A percentile compares a stretch with the other conserved stretches of the same genome.
phyloP scores from a whole-genome alignment of 2,329 filamentous ascomycete species.

The Aspergillus sp. region DNA sequence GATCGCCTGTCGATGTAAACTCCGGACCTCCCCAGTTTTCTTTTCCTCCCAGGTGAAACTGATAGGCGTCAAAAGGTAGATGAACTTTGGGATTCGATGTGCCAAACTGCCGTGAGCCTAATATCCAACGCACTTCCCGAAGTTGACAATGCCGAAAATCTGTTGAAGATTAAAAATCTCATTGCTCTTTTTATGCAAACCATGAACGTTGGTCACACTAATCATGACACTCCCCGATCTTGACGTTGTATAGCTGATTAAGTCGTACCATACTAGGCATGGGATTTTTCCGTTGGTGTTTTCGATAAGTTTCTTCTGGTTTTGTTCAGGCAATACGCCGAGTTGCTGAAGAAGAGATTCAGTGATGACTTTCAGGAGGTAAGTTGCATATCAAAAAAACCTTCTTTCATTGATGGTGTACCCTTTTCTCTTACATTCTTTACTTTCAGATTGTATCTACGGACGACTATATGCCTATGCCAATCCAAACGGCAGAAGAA shows the following conservation, averaged over 20 bases:
- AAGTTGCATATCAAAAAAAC: slow-evolving; percentile 10
- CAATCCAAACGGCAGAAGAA: slow-evolving; percentile 83
- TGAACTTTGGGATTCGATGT: slow-evolving; percentile 98
- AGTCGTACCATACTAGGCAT: slow-evolving; percentile 57
- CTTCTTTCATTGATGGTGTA: background rate
- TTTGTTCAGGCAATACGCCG: slow-evolving; percentile 90
- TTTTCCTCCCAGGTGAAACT: slow-evolving; percentile 1
- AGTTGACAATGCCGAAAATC: slow-evolving; percentile 82
- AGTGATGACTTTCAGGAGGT: slow-evolving; percentile 95
- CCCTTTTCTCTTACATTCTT: background rate
- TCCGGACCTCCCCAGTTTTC: background rate
- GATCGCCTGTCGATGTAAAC: slow-evolving; percentile 74
- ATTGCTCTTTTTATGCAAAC: slow-evolving; percentile 95
- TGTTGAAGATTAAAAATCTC: slow-evolving; percentile 93
- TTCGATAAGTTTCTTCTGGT: slow-evolving; percentile 84
- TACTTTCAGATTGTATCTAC: slow-evolving; percentile 65
- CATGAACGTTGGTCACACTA: slow-evolving; percentile 70
- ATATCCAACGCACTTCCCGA: slow-evolving; percentile 76
- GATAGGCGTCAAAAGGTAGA: slow-evolving; percentile 64
- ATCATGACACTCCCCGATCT: background rate
- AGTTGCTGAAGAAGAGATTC: slow-evolving; percentile 84
- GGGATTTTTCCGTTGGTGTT: slow-evolving; percentile 80
- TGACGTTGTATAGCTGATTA: background rate
- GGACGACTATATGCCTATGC: slow-evolving; percentile 99
- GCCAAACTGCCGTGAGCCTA: slow-evolving; percentile 77